These are phyloP conservation scores for Kazachstania sp. DNA, from an alignment of 1,139 yeast genomes.

Conservation along the genomic window DNA sequence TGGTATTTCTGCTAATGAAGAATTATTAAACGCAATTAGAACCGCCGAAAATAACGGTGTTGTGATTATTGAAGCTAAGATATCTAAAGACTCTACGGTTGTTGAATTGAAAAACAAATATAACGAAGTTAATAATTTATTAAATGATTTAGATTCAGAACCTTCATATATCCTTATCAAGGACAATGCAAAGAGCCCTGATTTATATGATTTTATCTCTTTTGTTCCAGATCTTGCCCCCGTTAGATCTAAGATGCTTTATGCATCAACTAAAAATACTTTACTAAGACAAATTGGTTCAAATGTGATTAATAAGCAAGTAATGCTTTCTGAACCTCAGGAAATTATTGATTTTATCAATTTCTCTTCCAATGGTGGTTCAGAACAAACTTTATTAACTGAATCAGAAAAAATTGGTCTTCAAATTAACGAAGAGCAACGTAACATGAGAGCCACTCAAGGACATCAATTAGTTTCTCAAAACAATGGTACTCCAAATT, in stretches of 20 bases:
- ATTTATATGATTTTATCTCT: slow-evolving; percentile 51
- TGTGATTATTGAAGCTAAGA: slow-evolving; percentile 34
- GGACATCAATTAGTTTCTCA: slow-evolving; percentile 25
- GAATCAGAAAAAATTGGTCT: slow-evolving; percentile 44
- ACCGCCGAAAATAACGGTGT: slow-evolving; percentile 19
- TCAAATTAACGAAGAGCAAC: slow-evolving; percentile 24
- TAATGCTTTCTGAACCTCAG: slow-evolving; percentile 48
- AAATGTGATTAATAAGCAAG: slow-evolving; percentile 47
- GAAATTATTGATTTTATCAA: slow-evolving; percentile 39
- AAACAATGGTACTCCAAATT: slow-evolving; percentile 24
- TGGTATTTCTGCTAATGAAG: slow-evolving; percentile 50
- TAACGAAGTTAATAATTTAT: slow-evolving; percentile 32
- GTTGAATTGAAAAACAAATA: slow-evolving; percentile 35
- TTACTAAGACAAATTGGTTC: slow-evolving; percentile 66
- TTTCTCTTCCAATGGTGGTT: too few species aligned
- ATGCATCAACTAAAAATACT: slow-evolving; percentile 82
- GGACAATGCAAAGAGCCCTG: slow-evolving; percentile 29
- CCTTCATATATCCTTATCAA: slow-evolving; percentile 56
- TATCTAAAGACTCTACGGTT: slow-evolving; percentile 37
- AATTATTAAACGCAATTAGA: slow-evolving; percentile 30
- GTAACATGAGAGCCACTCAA: slow-evolving; percentile 12
- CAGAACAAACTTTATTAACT: slow-evolving; percentile 40
- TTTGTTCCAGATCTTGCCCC: slow-evolving; percentile 83
- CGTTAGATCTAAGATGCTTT: slow-evolving; percentile 82
- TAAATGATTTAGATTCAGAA: slow-evolving; percentile 31